phyloP scores from a whole-genome alignment of 495 filamentous ascomycete species.

The Penicillium nucicola region DNA sequence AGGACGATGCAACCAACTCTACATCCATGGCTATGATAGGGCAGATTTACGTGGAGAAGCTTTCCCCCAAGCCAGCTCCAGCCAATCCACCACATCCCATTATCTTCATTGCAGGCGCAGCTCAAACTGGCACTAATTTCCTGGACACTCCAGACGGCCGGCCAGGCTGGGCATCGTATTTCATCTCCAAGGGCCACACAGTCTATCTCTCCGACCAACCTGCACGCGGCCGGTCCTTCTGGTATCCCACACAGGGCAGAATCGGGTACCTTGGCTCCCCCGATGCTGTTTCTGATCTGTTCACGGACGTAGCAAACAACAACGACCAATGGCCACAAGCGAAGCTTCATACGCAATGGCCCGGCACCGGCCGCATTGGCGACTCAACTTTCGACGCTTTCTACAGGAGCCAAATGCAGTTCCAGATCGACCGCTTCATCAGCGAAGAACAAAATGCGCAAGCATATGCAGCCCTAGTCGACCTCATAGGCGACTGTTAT shows the following conservation, averaged over 20 bases:
- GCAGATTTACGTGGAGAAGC: constrained; percentile 50
- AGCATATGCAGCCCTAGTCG: constrained; percentile 27
- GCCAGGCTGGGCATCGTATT: constrained; percentile 50
- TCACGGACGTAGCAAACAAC: constrained; percentile 36
- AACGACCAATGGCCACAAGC: constrained; percentile 42
- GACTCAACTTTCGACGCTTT: constrained; percentile 50
- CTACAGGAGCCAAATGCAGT: constrained; percentile 30
- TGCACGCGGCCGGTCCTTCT: constrained; percentile 29
- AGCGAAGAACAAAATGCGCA: constrained; percentile 20
- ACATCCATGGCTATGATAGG: background rate
- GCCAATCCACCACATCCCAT: constrained; percentile 30
- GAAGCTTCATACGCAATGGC: constrained; percentile 52
- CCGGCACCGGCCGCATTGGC: constrained; percentile 44
- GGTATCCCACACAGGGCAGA: constrained; percentile 4
- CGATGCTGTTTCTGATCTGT: constrained; percentile 23
- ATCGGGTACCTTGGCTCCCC: constrained; percentile 14
- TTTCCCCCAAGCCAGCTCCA: constrained; percentile 24
- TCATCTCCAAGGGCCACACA: constrained; percentile 43
- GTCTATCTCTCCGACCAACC: constrained; percentile 47
- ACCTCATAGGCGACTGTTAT: constrained; percentile 25
- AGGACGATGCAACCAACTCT: background rate
- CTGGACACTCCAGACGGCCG: constrained; percentile 48
- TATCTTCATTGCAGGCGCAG: constrained; percentile 46
- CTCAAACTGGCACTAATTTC: constrained; percentile 46
- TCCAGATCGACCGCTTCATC: constrained; percentile 13